Evolutionary conservation across 2,329 filamentous ascomycete genomes (phyloP).

Genomic region (Waltergamsia citrina): DNA sequence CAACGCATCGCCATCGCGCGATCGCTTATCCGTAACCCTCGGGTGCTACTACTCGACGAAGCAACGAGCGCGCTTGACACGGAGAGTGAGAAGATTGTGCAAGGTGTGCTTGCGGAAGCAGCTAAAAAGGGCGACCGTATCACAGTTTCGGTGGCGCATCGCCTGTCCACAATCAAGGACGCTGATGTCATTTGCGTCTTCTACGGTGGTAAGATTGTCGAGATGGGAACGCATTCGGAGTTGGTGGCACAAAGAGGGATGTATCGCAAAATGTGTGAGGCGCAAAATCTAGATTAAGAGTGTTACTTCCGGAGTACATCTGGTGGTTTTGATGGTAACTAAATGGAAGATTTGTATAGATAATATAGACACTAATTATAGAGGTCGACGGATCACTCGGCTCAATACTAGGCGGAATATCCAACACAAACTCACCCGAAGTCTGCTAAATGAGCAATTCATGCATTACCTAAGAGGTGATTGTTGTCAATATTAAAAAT

Average conservation of each 20-base stretch:
- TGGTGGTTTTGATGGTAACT: no score
- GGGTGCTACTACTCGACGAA: slow-evolving; percentile 90
- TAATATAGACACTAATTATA: no score
- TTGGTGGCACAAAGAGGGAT: slow-evolving; percentile 34
- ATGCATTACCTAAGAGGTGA: no score
- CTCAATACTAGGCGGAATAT: background rate
- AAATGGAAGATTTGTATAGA: no score
- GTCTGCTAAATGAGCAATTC: no score
- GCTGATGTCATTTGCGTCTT: slow-evolving; percentile 54
- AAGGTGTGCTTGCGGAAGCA: slow-evolving; percentile 66
- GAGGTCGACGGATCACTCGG: no score
- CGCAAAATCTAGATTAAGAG: slow-evolving; percentile 17
- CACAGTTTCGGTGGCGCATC: slow-evolving; percentile 89
- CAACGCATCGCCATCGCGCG: slow-evolving; percentile 43
- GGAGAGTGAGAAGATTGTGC: slow-evolving; percentile 90
- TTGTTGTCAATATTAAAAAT: no score
- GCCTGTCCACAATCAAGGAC: slow-evolving; percentile 80
- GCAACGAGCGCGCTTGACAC: slow-evolving; percentile 87
- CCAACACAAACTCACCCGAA: no score
- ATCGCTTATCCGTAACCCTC: slow-evolving; percentile 75
- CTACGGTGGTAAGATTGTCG: slow-evolving; percentile 43
- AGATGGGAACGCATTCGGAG: slow-evolving; percentile 47
- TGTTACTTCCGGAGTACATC: background rate
- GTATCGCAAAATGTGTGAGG: slow-evolving; percentile 40
- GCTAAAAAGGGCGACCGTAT: slow-evolving; percentile 77